phyloP scores from a whole-genome alignment of 306 rosid species.

The Astragalus membranaceus region DNA sequence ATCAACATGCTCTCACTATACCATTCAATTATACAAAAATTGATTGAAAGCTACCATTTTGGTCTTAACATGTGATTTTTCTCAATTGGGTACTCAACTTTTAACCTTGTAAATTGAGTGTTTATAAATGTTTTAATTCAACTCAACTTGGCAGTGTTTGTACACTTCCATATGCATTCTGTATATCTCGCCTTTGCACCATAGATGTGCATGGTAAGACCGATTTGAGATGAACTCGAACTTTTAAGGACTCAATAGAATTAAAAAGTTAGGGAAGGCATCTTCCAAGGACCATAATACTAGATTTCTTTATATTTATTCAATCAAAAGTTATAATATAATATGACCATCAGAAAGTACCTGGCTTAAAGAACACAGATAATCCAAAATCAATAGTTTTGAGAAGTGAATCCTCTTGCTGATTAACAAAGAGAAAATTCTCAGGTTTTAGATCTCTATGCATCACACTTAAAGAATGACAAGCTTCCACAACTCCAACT shows the following conservation, averaged over 20 bases:
- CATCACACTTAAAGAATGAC: conserved; percentile 94
- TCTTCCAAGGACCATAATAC: background rate
- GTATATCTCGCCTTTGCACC: background rate
- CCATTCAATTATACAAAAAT: too few species aligned
- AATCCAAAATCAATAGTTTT: conserved; percentile 96
- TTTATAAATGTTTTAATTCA: too few species aligned
- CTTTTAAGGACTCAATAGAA: background rate
- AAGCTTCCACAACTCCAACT: conserved; percentile 92
- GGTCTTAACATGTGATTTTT: too few species aligned
- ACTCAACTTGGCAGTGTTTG: too few species aligned
- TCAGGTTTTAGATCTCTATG: conserved; percentile 98
- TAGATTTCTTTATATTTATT: background rate
- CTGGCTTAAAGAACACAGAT: conserved; percentile 94
- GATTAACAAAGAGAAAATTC: conserved; percentile 82
- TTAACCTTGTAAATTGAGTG: too few species aligned
- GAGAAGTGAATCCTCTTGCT: conserved; percentile 88
- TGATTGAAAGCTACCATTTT: too few species aligned
- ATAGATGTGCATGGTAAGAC: background rate
- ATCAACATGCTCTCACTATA: too few species aligned
- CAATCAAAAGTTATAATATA: background rate
- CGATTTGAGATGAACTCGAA: background rate
- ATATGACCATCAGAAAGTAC: conserved; percentile 31
- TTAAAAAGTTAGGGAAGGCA: background rate
- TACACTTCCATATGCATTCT: too few species aligned
- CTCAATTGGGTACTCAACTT: too few species aligned